Percentiles rank a stretch among this genome's conserved stretches.
These are phyloP conservation scores for Fusarium redolens DNA, from an alignment of 2,329 filamentous ascomycete genomes.

Conservation along the genomic window DNA sequence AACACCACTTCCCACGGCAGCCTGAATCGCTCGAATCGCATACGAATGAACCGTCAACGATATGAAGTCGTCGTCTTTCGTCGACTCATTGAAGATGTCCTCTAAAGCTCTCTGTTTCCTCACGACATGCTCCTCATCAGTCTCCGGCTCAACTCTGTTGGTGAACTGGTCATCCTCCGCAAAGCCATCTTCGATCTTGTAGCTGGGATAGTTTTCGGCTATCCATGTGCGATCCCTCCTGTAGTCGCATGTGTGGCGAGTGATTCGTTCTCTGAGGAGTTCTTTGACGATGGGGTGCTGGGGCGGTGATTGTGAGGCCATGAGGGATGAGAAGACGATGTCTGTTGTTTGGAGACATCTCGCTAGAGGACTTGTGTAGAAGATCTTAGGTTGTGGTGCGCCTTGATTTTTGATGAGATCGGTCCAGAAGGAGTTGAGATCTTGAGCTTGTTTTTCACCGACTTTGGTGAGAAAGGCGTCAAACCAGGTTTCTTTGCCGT, in stretches of 20 bases:
- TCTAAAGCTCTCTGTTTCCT: slow-evolving; percentile 57
- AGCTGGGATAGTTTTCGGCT: slow-evolving; percentile 60
- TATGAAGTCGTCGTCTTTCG: slow-evolving; percentile 54
- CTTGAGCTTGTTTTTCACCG: slow-evolving; percentile 64
- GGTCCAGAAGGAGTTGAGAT: slow-evolving; percentile 64
- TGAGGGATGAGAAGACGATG: slow-evolving; percentile 60
- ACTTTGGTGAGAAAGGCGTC: slow-evolving; percentile 62
- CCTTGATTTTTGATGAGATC: slow-evolving; percentile 55
- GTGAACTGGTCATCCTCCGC: slow-evolving; percentile 66
- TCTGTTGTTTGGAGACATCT: slow-evolving; percentile 68
- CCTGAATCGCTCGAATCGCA: slow-evolving; percentile 56
- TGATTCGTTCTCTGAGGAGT: slow-evolving; percentile 67
- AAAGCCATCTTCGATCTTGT: slow-evolving; percentile 64
- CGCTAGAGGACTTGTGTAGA: slow-evolving; percentile 68
- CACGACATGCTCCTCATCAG: slow-evolving; percentile 58
- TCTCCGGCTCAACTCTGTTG: slow-evolving; percentile 60
- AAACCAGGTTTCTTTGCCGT: slow-evolving; percentile 53
- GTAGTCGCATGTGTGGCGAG: slow-evolving; percentile 71
- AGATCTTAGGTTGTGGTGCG: slow-evolving; percentile 64
- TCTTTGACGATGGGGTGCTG: slow-evolving; percentile 69
- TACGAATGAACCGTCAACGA: slow-evolving; percentile 63
- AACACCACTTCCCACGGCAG: slow-evolving; percentile 56
- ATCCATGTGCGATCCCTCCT: slow-evolving; percentile 63
- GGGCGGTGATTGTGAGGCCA: slow-evolving; percentile 48
- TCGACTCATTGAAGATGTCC: slow-evolving; percentile 58